Evolutionary conservation across 768 basidiomycete species (phyloP), one percentile per base, ranked within the genome.

Genomic region (Lactarius sp.): DNA sequence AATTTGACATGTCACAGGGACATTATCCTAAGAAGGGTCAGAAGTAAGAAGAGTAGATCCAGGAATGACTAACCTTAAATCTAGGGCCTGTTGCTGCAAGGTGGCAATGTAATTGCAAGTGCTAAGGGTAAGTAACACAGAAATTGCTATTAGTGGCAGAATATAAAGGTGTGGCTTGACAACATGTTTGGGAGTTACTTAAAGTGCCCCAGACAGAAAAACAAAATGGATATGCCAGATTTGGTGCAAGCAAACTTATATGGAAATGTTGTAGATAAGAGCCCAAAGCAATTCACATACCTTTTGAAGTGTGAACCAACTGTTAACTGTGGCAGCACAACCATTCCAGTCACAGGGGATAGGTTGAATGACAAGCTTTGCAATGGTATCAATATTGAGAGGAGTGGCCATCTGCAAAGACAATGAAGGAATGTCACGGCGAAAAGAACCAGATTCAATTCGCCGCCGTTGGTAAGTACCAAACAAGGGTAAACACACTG

Each of bases 291-390:
- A 54, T 41, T 42, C 4, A 52, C 50, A 52, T 16, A 63, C 61
- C 61, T 57, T 56, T 63, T 62, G 53, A 14, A 65, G 50, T 27
- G 55, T 65, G 14, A 20, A 0, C 61, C 55, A 57, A 27, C 64
- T 57, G 14, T 65, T 65, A 1, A 66, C 20, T 18, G 14, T 63
- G 20, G 61, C 44, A 33, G 18, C 8, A 57, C 64, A 65, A 2
- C 52, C 56, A 47, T 22, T 18, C 61, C 61, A 66, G 36, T 27
- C n/a, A 41, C 64, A 66, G 36, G 51, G 6, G 6, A 58, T 52
- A 16, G 61, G 61, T 18, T 57, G 56, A 44, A 56, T 68, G n/a
- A 61, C 67, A 51, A 71, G 69, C 69, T 67, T 73, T 36, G 62
- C 71, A 20, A 60, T 46, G 7, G 1, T 20, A 20, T 58, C 34